A percentile compares a stretch with the other conserved stretches of the same genome.
phyloP scores from a whole-genome alignment of 2,329 filamentous ascomycete species.

The Mariannaea elegans region DNA sequence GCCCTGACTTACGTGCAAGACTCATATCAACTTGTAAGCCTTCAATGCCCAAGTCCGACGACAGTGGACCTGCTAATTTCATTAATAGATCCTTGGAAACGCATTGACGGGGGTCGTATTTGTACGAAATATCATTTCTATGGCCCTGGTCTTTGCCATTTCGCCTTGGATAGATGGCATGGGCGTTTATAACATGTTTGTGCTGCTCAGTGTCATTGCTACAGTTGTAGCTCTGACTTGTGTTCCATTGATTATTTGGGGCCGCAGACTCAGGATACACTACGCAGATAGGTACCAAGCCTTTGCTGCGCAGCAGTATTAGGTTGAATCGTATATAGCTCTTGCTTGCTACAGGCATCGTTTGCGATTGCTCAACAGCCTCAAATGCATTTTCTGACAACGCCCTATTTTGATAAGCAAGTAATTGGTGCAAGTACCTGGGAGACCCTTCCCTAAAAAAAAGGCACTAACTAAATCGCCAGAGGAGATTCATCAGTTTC shows the following conservation, averaged over 20 bases:
- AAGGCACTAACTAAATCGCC: too few relatives aligned
- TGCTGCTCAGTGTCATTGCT: slow-evolving; percentile 23
- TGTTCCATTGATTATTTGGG: slow-evolving; percentile 26
- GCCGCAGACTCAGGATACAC: slow-evolving; percentile 18
- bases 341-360: too few relatives aligned
- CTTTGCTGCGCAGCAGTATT: slow-evolving; percentile 25
- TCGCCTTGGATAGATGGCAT: slow-evolving; percentile 26
- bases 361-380: too few relatives aligned
- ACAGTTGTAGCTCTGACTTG: slow-evolving; percentile 23
- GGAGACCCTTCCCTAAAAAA: too few relatives aligned
- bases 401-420: too few relatives aligned
- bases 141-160: slow-evolving; percentile 20
- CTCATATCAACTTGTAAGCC: slow-evolving; percentile 27
- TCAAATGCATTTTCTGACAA: too few relatives aligned
- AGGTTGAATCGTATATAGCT: too few relatives aligned
- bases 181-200: slow-evolving; percentile 30
- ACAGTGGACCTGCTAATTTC: too few relatives aligned
- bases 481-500: too few relatives aligned
- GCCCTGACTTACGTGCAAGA: slow-evolving; percentile 30
- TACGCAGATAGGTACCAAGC: slow-evolving; percentile 24
- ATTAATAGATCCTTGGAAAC: slow-evolving; percentile 21
- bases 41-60: too few relatives aligned
- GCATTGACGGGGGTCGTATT: slow-evolving; percentile 30
- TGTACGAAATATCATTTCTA: slow-evolving; percentile 28
- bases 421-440: too few relatives aligned